A percentile compares a stretch with the other conserved stretches of the same genome.
Evolutionary conservation across 2,329 filamentous ascomycete species (phyloP).

Genomic region (Xylogone sp.): DNA sequence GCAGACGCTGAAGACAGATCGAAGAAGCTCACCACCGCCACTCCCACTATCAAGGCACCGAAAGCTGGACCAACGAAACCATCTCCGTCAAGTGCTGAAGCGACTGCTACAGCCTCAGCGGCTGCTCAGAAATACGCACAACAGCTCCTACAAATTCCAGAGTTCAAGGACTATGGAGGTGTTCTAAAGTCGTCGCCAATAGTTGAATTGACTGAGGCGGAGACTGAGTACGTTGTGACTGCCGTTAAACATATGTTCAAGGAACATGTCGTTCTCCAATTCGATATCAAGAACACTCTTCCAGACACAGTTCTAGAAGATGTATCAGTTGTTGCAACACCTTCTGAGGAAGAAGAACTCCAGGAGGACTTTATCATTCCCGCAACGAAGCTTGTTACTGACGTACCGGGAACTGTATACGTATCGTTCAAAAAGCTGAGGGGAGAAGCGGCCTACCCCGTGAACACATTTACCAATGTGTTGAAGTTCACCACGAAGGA

Average conservation of each 20-base stretch:
- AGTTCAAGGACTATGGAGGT: conserved; percentile 83
- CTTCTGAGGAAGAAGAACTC: conserved; percentile 74
- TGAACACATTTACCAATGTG: conserved; percentile 81
- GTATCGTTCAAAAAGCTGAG: conserved; percentile 85
- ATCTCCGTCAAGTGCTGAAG: conserved; percentile 65
- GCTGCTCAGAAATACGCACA: conserved; percentile 85
- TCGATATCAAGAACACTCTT: conserved; percentile 96
- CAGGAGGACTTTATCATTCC: conserved; percentile 95
- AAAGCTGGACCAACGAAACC: conserved; percentile 74
- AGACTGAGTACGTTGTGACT: conserved; percentile 94
- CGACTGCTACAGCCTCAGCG: conserved; percentile 71
- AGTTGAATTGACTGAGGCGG: conserved; percentile 90
- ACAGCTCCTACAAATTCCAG: conserved; percentile 82
- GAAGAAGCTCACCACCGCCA: conserved; percentile 92
- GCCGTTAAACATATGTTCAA: conserved; percentile 98
- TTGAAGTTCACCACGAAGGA: conserved; percentile 98
- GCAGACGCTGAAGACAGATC: conserved; percentile 93
- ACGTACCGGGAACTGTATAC: conserved; percentile 90
- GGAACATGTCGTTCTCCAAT: conserved; percentile 92
- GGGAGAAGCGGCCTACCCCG: conserved; percentile 72
- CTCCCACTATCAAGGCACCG: conserved; percentile 90
- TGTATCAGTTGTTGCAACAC: conserved; percentile 77
- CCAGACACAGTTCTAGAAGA: conserved; percentile 87
- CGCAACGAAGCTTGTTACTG: conserved; percentile 73
- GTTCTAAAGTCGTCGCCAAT: conserved; percentile 87